Percentiles rank a stretch among this genome's conserved stretches.
These are phyloP conservation scores for Coix lacrymajobi DNA, from an alignment of 176 grass and related monocot species.

Conservation along the genomic window DNA sequence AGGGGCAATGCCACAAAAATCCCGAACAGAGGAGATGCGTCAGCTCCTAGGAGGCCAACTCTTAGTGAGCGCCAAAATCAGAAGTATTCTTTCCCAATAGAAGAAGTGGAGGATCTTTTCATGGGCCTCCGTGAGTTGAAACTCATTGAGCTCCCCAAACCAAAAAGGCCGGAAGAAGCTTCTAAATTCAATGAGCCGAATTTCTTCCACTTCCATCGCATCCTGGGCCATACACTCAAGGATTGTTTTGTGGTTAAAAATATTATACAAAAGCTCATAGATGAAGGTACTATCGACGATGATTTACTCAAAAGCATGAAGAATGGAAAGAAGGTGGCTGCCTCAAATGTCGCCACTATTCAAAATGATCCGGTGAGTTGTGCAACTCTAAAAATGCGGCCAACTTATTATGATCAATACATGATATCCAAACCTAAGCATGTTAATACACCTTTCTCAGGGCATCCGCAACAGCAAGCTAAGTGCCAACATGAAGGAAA, in stretches of 20 bases:
- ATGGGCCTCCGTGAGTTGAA: background rate
- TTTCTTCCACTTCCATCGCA: background rate
- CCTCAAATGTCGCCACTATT: background rate
- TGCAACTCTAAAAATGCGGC: no score
- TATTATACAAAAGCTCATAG: no score
- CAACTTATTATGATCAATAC: no score
- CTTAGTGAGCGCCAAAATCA: no score
- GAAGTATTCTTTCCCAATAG: no score
- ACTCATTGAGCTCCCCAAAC: background rate
- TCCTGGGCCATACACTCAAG: background rate
- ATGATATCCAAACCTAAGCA: background rate
- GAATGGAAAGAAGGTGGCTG: background rate
- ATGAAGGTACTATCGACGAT: background rate
- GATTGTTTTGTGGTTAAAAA: no score
- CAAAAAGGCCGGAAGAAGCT: background rate
- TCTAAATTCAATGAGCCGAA: background rate
- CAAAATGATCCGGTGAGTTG: background rate
- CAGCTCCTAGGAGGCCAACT: background rate
- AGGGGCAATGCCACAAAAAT: background rate
- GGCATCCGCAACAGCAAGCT: background rate
- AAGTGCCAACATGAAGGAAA: background rate
- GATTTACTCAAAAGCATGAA: background rate
- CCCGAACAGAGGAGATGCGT: rapidly evolving
- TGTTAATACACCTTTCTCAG: background rate
- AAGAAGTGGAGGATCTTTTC: no score